Percentiles rank a stretch among this genome's conserved stretches.
phyloP scores from a whole-genome alignment of 139 green algal species.

The Penium margaritaceum region DNA sequence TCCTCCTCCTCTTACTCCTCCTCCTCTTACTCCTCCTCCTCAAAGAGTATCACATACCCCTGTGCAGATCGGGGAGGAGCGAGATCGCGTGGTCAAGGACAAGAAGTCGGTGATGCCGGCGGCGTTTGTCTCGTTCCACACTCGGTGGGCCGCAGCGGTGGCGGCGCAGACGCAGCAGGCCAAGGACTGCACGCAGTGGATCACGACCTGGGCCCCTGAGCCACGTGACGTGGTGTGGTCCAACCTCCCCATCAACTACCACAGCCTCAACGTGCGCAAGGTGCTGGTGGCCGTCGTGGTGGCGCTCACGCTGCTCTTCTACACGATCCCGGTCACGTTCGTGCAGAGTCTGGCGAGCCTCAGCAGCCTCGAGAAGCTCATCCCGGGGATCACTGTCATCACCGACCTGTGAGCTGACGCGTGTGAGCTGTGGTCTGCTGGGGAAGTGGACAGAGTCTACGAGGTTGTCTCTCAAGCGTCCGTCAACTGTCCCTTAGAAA shows the following conservation, averaged over 20 bases:
- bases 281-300: slow-evolving; percentile 6
- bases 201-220: slow-evolving; percentile 39
- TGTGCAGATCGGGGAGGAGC: slow-evolving; percentile 28
- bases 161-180: slow-evolving; percentile 41
- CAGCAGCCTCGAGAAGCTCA: slow-evolving; percentile 23
- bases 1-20: not conserved
- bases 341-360: slow-evolving; percentile 39
- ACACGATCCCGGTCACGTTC: slow-evolving; percentile 37
- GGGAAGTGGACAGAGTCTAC: no score
- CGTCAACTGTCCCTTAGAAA: no score
- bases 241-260: slow-evolving; percentile 29
- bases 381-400: slow-evolving; percentile 27
- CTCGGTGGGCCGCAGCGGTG: slow-evolving; percentile 34
- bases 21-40: not conserved
- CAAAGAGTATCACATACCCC: not conserved
- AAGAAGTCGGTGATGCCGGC: slow-evolving; percentile 27
- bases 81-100: slow-evolving; percentile 19
- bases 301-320: slow-evolving; percentile 27
- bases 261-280: slow-evolving; percentile 10
- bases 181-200: slow-evolving; percentile 19
- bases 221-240: slow-evolving; percentile 35
- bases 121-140: slow-evolving; percentile 38
- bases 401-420: slow-evolving; percentile 18
- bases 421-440: no score
- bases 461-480: not conserved